Base-by-base conservation (phyloP, 305 asterid genomes). In the Ruellia speciosa region DNA sequence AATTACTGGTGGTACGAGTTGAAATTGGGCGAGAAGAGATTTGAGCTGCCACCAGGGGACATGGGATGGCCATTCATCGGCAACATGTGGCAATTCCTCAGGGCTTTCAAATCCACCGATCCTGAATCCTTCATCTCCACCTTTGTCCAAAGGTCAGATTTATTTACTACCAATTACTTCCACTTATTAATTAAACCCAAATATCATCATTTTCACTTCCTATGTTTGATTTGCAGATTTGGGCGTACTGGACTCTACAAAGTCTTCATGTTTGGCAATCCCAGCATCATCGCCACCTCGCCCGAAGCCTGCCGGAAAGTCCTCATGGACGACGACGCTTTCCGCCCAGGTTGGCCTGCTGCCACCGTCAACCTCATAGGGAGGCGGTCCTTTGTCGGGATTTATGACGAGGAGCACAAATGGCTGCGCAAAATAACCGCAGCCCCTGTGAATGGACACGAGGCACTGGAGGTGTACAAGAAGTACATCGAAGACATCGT, bases 1-100 rank as follows among this genome's bases (percentile, higher is more conserved):
- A 90, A 90, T 60, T 13, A 58, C 43, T 85, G 94, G 95, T 68
- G 67, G 11, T 81, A 76, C 71, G 95, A 85, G 64, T 62, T 10
- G 43, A 77, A 72, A 37, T 62, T 90, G 67, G 77, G 82, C 3
- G 66, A 56, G 28, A 13, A 5, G 14, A 79, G 71, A 51, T 50
- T 52, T n/a, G 49, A 69, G 18, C 77, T 90, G 51, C 98, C 98
- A 6, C 98, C 98, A 2, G 95, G 98, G 60, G 98, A 90, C 65
- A 66, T 88, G 47, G 98, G 98, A 0, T 88, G 83, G 86, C 98
- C 98, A 5, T 58, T 83, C 71, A 67, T 90, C 62, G 98, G 96
- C 45, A 88, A 78, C 52, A 88, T 90, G 98, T 56, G 60, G 74
- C 74, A 93, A 9, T 90, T 85, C 46, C 93, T 88, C 55, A 52